Base-by-base conservation (phyloP, 495 filamentous ascomycete genomes). In the Chaetomium fimeti region DNA sequence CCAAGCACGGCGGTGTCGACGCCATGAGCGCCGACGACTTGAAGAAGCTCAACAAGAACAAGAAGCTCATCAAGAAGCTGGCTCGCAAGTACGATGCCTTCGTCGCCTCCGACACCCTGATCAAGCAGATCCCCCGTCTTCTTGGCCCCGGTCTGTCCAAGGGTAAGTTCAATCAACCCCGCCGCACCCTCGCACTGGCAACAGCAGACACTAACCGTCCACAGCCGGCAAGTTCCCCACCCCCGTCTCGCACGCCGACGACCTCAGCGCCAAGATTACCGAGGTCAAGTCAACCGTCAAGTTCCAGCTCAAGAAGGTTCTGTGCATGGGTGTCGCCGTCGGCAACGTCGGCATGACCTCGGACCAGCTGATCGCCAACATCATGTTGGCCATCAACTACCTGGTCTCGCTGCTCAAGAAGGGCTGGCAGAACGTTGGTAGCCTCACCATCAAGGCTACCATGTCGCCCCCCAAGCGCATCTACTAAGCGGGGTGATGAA, bases 21-120 rank as follows among this genome's bases (percentile, higher is more conserved):
- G 92, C 93, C 81, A 98, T 98, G 93, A 94, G 90, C 75, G 81
- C 90, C 66, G 94, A 98, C 73, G 94, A 98, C 81, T 82, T 98
- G 79, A 98, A 98, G 90, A 98, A 98, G 89, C 90, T 98, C 69
- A 98, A 98, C 88, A 98, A 98, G 90, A 98, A 98, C 90, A 98
- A 98, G 89, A 98, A 98, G 88, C 87, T 98, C 72, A 97, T 98
- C 89, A 98, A 98, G 90, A 98, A 98, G 88, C 91, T 98, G 66
- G 95, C 94, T 68, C 91, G 92, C 85, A 98, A 98, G 85, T 98
- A 98, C 87, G 95, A 98, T 83, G 93, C 93, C 69, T 98, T 98
- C 83, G 81, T 98, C 75, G 89, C 94, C 76, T 97, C 93, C 76
- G 94, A 98, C 74, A 81, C 88, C 75, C 82, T 98, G 70, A 96